Conservation (phyloP, 1,284 basidiomycete genomes). For the Phenoliferia sp. region DNA sequence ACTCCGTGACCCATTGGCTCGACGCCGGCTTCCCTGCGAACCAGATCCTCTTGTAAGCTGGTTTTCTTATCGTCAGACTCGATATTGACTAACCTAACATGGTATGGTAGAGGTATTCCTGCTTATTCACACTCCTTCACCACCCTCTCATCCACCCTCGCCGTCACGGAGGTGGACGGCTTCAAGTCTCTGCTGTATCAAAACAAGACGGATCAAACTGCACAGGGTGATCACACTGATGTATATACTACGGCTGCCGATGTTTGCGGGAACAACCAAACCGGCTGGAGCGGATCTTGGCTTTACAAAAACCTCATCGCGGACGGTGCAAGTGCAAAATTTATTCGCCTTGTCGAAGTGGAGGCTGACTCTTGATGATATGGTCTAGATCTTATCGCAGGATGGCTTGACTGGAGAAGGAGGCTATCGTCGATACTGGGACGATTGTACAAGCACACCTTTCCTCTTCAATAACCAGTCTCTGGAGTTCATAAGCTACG, state of each 20-base stretch:
- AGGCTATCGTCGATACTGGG: conserved; percentile 20
- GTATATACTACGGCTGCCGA: conserved; percentile 14
- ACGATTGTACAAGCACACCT: conserved; percentile 21
- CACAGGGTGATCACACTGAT: conserved; percentile 17
- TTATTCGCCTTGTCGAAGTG: neutral
- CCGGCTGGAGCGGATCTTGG: conserved; percentile 19
- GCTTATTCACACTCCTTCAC: conserved; percentile 29
- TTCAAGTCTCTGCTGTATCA: conserved; percentile 20
- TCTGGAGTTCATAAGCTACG: conserved; percentile 23
- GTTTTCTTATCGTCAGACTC: neutral
- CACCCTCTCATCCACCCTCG: conserved; percentile 15
- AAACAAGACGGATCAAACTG: neutral
- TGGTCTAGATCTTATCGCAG: conserved; percentile 9
- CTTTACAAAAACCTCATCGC: conserved; percentile 14
- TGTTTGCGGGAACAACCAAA: conserved; percentile 10
- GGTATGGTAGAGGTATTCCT: conserved; percentile 18
- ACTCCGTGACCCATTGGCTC: conserved; percentile 13
- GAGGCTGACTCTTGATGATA: neutral
- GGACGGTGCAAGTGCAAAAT: conserved; percentile 5
- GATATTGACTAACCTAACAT: neutral
- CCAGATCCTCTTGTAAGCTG: conserved; percentile 5
- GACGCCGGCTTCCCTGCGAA: conserved; percentile 21
- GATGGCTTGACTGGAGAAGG: conserved; percentile 12
- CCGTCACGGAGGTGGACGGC: conserved; percentile 2
- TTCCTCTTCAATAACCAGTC: conserved; percentile 21